These are phyloP conservation scores for Hortiboletus campestris DNA, from an alignment of 768 basidiomycete species.

Conservation along the genomic window DNA sequence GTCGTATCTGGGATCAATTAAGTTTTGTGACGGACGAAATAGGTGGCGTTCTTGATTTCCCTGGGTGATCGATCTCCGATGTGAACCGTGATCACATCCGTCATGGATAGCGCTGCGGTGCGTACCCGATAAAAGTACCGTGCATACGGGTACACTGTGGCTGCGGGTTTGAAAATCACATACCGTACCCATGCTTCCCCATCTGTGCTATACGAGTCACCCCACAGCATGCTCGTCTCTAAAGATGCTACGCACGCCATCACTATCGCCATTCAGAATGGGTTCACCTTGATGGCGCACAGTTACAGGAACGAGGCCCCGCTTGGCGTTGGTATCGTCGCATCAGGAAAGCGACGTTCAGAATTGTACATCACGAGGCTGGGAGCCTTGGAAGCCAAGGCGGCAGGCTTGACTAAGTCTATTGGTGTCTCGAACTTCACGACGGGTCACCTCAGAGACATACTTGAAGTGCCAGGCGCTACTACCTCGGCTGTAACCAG, in stretches of 20 bases:
- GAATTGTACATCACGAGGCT: conserved; percentile 63
- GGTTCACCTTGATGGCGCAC: conserved; percentile 60
- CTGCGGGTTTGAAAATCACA: too few relatives aligned
- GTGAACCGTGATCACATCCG: too few relatives aligned
- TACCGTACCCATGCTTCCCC: too few relatives aligned
- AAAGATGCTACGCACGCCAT: conserved; percentile 42
- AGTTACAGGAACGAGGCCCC: conserved; percentile 56
- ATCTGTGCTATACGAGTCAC: too few relatives aligned
- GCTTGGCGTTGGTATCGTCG: conserved; percentile 48
- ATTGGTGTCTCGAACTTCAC: conserved; percentile 57
- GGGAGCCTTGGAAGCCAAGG: conserved; percentile 29
- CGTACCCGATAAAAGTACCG: too few relatives aligned
- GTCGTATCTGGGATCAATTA: too few relatives aligned
- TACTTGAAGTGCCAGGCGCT: conserved; percentile 39
- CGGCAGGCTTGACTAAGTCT: conserved; percentile 35
- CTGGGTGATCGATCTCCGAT: too few relatives aligned
- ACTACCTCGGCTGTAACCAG: conserved; percentile 51
- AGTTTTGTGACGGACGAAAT: too few relatives aligned
- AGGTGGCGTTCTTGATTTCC: too few relatives aligned
- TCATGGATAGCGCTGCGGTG: too few relatives aligned
- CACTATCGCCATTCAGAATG: conserved; percentile 47
- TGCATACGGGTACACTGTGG: too few relatives aligned
- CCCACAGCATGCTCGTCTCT: too few relatives aligned
- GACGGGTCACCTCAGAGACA: conserved; percentile 38
- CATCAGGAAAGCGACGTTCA: conserved; percentile 48